Percentiles rank a stretch among this genome's conserved stretches.
Evolutionary conservation across 768 basidiomycete genomes (phyloP).

Genomic region (Ramaria sp.): DNA sequence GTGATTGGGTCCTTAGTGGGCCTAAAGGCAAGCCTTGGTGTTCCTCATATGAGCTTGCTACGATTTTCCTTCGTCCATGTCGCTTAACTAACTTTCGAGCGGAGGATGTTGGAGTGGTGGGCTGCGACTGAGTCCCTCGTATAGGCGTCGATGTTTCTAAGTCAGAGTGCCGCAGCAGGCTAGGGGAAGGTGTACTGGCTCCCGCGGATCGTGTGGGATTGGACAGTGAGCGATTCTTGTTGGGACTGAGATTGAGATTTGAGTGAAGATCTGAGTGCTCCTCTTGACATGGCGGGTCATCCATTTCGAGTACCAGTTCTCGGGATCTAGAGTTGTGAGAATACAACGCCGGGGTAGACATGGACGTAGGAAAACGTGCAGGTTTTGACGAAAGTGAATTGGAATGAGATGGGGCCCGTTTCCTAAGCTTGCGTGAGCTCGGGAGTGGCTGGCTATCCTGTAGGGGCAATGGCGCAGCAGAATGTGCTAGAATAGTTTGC

Average conservation of each 20-base stretch:
- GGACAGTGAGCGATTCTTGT: background rate
- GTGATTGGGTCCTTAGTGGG: background rate
- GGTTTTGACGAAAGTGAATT: background rate
- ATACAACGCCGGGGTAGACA: background rate
- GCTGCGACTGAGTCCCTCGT: background rate
- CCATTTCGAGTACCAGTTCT: background rate
- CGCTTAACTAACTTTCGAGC: background rate
- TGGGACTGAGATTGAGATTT: background rate
- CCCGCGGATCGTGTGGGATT: background rate
- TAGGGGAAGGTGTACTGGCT: background rate
- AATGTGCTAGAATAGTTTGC: background rate
- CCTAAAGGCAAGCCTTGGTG: background rate
- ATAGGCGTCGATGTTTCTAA: background rate
- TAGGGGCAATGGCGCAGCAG: background rate
- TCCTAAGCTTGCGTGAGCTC: background rate
- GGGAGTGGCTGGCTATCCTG: background rate
- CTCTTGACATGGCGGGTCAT: background rate
- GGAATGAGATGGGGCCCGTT: background rate
- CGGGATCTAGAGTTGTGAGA: background rate
- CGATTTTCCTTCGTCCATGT: background rate
- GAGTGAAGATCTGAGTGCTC: background rate
- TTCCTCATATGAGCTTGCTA: background rate
- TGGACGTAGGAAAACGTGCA: background rate
- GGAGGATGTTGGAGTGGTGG: background rate
- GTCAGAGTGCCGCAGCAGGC: background rate